phyloP scores from a whole-genome alignment of 2,329 filamentous ascomycete genomes.

The Beauveria sp. region DNA sequence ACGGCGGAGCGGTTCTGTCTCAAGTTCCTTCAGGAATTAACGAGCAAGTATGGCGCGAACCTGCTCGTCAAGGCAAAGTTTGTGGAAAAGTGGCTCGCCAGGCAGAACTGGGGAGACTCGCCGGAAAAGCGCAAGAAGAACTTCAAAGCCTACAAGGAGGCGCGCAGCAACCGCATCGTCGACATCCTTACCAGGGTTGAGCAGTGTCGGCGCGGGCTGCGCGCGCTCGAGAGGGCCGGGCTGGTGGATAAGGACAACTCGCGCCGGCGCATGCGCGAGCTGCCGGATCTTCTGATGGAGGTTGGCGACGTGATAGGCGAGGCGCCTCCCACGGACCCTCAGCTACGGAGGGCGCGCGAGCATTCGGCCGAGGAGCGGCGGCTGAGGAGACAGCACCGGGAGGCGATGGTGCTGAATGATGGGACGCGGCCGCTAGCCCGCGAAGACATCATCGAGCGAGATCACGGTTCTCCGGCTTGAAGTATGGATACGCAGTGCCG shows the following conservation, averaged over 20 bases:
- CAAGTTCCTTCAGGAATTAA: conserved; percentile 48
- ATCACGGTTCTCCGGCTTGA: conserved; percentile 33
- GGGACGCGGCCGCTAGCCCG: conserved; percentile 66
- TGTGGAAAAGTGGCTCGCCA: conserved; percentile 65
- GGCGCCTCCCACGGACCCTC: conserved; percentile 20
- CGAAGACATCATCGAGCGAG: conserved; percentile 71
- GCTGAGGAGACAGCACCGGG: conserved; percentile 66
- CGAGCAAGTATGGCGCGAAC: conserved; percentile 50
- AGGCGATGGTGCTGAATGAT: conserved; percentile 87
- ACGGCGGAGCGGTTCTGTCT: conserved; percentile 54
- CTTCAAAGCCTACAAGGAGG: conserved; percentile 43
- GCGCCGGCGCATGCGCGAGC: conserved; percentile 20
- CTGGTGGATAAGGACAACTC: conserved; percentile 32
- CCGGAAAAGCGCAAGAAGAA: conserved; percentile 45
- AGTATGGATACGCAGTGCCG: background rate
- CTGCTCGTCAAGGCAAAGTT: conserved; percentile 56
- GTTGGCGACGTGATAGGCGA: conserved; percentile 21
- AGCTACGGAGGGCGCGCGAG: conserved; percentile 31
- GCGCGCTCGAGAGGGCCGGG: conserved; percentile 42
- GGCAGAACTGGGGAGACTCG: conserved; percentile 59
- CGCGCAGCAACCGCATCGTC: conserved; percentile 43
- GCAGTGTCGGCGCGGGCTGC: conserved; percentile 42
- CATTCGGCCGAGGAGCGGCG: conserved; percentile 61
- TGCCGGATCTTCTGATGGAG: conserved; percentile 27
- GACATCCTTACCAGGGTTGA: conserved; percentile 44